phyloP scores from a whole-genome alignment of 2,329 filamentous ascomycete genomes.

The Scedosporium boydii region DNA sequence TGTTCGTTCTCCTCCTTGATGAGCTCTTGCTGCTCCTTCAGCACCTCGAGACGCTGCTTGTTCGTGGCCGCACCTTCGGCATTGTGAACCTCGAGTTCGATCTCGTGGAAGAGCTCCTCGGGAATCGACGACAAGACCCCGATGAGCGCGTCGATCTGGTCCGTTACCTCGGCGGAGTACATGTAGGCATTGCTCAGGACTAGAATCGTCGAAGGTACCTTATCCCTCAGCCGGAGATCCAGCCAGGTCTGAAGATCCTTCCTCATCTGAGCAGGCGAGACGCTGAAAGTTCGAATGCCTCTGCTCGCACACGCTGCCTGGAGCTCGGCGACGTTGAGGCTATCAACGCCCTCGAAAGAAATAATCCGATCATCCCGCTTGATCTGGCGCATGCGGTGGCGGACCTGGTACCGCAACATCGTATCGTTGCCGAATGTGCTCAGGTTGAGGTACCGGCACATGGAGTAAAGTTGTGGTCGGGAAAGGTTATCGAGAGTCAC shows the following conservation, averaged over 20 bases:
- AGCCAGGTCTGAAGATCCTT: slow-evolving; percentile 92
- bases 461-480: slow-evolving; percentile 87
- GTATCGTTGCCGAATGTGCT: slow-evolving; percentile 95
- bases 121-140: slow-evolving; percentile 90
- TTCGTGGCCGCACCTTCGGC: slow-evolving; percentile 96
- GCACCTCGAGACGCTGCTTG: slow-evolving; percentile 95
- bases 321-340: slow-evolving; percentile 83
- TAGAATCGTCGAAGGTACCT: slow-evolving; percentile 90
- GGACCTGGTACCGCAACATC: slow-evolving; percentile 94
- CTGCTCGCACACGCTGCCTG: slow-evolving; percentile 87
- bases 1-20: slow-evolving; percentile 97
- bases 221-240: slow-evolving; percentile 83
- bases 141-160: slow-evolving; percentile 85
- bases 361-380: slow-evolving; percentile 96
- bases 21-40: slow-evolving; percentile 96
- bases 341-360: slow-evolving; percentile 85
- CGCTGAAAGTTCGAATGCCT: slow-evolving; percentile 83
- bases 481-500: slow-evolving; percentile 95
- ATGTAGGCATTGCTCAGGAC: slow-evolving; percentile 97
- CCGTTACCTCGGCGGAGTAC: slow-evolving; percentile 86
- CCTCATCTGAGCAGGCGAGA: slow-evolving; percentile 78
- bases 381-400: slow-evolving; percentile 97
- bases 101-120: slow-evolving; percentile 98
- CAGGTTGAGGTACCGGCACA: slow-evolving; percentile 97
- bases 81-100: slow-evolving; percentile 94